Evolutionary conservation across 176 grass and related monocot species (phyloP).

Genomic region (Avena sativa): DNA sequence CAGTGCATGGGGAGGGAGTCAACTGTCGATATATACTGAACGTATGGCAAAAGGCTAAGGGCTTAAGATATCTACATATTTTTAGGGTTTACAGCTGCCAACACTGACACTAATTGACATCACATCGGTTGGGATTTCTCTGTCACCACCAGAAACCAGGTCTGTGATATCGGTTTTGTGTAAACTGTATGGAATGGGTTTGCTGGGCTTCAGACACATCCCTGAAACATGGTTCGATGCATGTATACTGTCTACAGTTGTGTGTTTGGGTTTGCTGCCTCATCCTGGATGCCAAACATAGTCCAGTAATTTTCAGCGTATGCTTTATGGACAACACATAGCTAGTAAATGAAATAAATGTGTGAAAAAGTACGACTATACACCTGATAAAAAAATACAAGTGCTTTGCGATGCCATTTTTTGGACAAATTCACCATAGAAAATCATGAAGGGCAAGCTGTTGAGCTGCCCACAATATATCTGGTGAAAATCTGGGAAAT

Average conservation of each 20-base stretch:
- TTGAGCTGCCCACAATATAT: no score
- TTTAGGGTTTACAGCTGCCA: background rate
- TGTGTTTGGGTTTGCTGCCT: background rate
- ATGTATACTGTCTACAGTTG: background rate
- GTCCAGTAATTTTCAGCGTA: background rate
- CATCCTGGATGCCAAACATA: background rate
- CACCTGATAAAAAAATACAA: no score
- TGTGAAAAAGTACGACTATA: no score
- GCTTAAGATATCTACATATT: background rate
- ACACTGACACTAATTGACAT: background rate
- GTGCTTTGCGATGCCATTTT: no score
- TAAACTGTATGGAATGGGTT: background rate
- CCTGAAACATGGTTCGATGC: background rate
- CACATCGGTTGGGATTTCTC: background rate
- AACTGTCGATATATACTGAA: background rate
- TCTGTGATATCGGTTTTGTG: conserved; percentile 11
- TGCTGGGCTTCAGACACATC: background rate
- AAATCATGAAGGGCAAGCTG: no score
- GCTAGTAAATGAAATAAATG: no score
- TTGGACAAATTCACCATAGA: no score
- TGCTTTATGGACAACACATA: no score
- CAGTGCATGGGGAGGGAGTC: background rate
- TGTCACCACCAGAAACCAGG: background rate
- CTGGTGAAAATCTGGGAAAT: no score
- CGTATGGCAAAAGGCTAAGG: background rate